Conservation (phyloP, 2,329 filamentous ascomycete genomes). For the Macrophomina tecta region DNA sequence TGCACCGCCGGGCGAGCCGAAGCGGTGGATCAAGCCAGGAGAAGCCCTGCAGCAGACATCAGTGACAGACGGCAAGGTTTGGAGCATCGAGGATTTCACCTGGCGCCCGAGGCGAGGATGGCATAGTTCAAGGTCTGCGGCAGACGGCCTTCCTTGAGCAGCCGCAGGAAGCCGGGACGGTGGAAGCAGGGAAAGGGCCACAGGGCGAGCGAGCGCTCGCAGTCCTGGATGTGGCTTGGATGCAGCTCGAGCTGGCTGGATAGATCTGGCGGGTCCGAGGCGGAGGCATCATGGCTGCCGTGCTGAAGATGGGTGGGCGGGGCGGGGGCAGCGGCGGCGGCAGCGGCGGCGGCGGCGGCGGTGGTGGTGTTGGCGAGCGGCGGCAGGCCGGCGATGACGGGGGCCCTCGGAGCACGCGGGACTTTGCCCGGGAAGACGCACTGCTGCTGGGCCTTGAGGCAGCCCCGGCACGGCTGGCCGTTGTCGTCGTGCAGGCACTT, state of each 20-base stretch:
- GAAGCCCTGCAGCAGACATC: conserved; percentile 7
- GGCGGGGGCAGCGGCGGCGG: neutral
- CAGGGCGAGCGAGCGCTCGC: conserved; percentile 16
- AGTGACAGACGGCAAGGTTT: neutral
- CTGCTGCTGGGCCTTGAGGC: conserved; percentile 23
- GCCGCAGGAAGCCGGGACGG: conserved; percentile 21
- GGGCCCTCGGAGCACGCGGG: conserved; percentile 8
- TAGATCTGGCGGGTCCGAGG: conserved; percentile 9
- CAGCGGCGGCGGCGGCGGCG: neutral
- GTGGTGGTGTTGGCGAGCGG: conserved; percentile 16
- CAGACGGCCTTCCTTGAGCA: conserved; percentile 20
- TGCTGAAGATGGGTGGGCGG: neutral
- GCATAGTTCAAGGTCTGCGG: conserved; percentile 21
- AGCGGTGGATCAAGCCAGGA: conserved; percentile 21
- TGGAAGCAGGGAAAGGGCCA: conserved; percentile 27
- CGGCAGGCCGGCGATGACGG: conserved; percentile 15
- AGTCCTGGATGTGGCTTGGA: conserved; percentile 22
- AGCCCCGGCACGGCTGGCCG: conserved; percentile 27
- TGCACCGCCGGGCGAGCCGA: conserved; percentile 16
- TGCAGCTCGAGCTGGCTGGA: conserved; percentile 19
- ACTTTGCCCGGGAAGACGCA: conserved; percentile 26
- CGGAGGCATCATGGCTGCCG: neutral
- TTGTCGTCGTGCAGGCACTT: conserved; percentile 26
- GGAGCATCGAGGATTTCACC: neutral
- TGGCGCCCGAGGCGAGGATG: conserved; percentile 14